Percentiles rank a stretch among this genome's conserved stretches.
Conservation (phyloP, 2,329 filamentous ascomycete species). For the Aureobasidium sp. region DNA sequence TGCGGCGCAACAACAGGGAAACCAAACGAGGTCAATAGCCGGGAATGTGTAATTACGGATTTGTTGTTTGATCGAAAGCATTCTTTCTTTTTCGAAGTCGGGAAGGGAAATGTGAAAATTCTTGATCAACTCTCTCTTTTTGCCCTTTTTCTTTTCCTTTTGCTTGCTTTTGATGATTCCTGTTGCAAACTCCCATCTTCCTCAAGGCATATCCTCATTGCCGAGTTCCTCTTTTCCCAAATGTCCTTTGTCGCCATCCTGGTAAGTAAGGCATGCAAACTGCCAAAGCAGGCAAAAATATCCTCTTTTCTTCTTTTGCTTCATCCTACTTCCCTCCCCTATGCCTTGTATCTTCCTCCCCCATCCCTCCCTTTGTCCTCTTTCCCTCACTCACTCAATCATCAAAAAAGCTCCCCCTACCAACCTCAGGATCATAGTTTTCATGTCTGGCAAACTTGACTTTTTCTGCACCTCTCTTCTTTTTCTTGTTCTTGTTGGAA, state of each 20-base stretch:
- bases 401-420: not conserved
- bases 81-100: not conserved
- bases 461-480: not conserved
- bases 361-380: no score
- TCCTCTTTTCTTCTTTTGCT: no score
- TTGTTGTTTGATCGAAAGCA: not conserved
- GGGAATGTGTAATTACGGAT: conserved; percentile 6
- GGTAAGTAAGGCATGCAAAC: no score
- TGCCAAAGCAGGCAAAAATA: no score
- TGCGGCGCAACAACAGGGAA: not conserved
- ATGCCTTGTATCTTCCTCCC: no score
- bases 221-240: not conserved
- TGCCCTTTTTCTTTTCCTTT: not conserved
- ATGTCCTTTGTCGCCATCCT: no score
- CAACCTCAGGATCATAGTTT: not conserved
- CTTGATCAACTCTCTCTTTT: not conserved
- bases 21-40: not conserved
- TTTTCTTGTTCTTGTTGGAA: not conserved
- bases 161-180: not conserved
- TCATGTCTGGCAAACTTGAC: not conserved
- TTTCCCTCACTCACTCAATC: not conserved
- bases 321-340: no score
- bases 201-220: not conserved
- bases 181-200: not conserved
- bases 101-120: not conserved